phyloP scores from a whole-genome alignment of 768 basidiomycete genomes.

The Collybiopsis confluens region DNA sequence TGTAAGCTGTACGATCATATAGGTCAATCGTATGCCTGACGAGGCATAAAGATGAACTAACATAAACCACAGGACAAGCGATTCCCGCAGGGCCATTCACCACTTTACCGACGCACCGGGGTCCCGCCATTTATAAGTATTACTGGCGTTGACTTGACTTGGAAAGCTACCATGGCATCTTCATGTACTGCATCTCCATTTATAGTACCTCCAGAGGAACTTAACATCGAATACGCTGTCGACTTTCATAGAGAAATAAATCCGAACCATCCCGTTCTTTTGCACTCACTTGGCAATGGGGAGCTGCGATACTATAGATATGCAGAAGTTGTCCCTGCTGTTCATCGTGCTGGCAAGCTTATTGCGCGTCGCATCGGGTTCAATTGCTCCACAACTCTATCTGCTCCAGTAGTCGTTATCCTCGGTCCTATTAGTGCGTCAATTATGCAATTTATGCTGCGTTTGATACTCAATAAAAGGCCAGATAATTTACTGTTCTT shows the following conservation, averaged over 20 bases:
- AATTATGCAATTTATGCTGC: not conserved
- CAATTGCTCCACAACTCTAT: not conserved
- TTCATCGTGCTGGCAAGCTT: not conserved
- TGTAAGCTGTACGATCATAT: no score
- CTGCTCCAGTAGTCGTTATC: not conserved
- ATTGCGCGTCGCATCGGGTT: not conserved
- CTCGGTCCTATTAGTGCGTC: not conserved
- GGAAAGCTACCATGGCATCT: no score
- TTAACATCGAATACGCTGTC: not conserved
- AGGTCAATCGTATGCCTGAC: no score
- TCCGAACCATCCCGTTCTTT: not conserved
- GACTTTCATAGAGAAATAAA: not conserved
- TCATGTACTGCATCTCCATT: not conserved
- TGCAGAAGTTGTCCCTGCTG: not conserved
- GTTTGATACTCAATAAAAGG: not conserved
- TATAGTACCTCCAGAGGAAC: not conserved
- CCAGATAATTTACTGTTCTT: not conserved
- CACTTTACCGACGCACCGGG: no score
- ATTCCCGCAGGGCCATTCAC: no score
- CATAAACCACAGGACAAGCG: no score
- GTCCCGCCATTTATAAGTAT: no score
- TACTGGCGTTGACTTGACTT: no score
- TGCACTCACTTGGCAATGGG: not conserved
- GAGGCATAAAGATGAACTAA: no score
- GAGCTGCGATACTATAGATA: not conserved